Base-by-base conservation (phyloP, 2,329 filamentous ascomycete genomes). In the Hypoxylon sp. region DNA sequence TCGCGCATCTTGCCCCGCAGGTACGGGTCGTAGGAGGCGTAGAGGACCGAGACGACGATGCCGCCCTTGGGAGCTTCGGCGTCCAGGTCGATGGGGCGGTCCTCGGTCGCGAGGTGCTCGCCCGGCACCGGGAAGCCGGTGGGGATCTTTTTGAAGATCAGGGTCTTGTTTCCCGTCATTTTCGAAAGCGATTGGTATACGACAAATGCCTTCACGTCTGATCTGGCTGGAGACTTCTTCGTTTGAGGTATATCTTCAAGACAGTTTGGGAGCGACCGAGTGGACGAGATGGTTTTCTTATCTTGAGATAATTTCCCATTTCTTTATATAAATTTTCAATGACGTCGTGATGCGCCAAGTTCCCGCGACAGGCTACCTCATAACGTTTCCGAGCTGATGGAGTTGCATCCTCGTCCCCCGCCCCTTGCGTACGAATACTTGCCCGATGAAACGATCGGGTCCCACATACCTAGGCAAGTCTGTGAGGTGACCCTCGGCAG, bases 11-110 rank as follows among this genome's bases (percentile, higher is more conserved):
- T 84, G 60, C 87, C 87, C 50, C 90, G 87, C 80, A 90, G 86
- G 80, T 92, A 92, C 5, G 90, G 90, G 75, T 93, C 90, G 77
- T 88, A 89, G 55, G 89, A 91, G 68, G 87, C 81, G 77, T 90
- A 91, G 74, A 88, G 83, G 69, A 87, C 86, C 78, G 90, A 86
- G 65, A 87, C 78, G 34, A 85, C 85, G 60, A 92, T 78, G 44
- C 89, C 89, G 62, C 87, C 86, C 52, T 82, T 74, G 30, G 86
- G 82, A 39, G 84, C 80, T 4, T 81, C 76, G 59, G 84, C 81
- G 17, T 86, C 78, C 66, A 86, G 75, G 75, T 92, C 89, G 70
- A 91, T 87, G 17, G 84, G 80, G 60, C 82, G 82, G 64, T 82
- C 76, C 76, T 92, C 87, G 69, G 92, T 74, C 32, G 78, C 79